These are phyloP conservation scores for Cystoderma amianthinum DNA, from an alignment of 768 basidiomycete genomes.

Conservation along the genomic window DNA sequence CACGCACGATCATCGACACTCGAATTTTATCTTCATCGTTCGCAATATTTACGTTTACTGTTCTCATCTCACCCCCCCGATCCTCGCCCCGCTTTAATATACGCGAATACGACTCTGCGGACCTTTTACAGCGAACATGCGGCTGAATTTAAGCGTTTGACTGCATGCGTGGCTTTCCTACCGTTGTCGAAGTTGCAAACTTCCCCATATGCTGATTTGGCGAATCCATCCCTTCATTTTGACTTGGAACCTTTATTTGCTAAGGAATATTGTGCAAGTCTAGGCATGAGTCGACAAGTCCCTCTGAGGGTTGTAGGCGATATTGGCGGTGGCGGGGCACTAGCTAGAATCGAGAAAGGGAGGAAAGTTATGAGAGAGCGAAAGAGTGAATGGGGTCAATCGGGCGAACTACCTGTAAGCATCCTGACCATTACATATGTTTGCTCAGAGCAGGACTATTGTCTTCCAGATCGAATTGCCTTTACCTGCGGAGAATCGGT, in stretches of 20 bases:
- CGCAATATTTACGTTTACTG: slow-evolving; percentile 80
- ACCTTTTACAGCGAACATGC: slow-evolving; percentile 59
- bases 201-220: slow-evolving; percentile 74
- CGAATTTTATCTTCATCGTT: slow-evolving; percentile 87
- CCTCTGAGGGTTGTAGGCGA: slow-evolving; percentile 87
- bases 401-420: slow-evolving; percentile 81
- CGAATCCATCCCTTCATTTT: slow-evolving; percentile 62
- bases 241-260: slow-evolving; percentile 82
- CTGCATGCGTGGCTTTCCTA: slow-evolving; percentile 64
- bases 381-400: slow-evolving; percentile 89
- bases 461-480: slow-evolving; percentile 86
- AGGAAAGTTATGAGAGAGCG: slow-evolving; percentile 88
- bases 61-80: slow-evolving; percentile 55
- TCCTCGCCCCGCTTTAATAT: slow-evolving; percentile 55
- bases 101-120: slow-evolving; percentile 62
- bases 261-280: slow-evolving; percentile 80
- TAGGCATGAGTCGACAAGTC: slow-evolving; percentile 86
- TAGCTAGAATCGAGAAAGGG: slow-evolving; percentile 91
- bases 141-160: slow-evolving; percentile 61
- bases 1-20: slow-evolving; percentile 68
- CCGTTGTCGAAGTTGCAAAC: slow-evolving; percentile 57
- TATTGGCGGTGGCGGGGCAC: slow-evolving; percentile 86
- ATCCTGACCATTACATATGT: slow-evolving; percentile 1
- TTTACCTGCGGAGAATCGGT: slow-evolving; percentile 76
- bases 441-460: too few species aligned